Percentiles rank a stretch among this genome's conserved stretches.
Conservation (phyloP, 257 asterid genomes). For the Sherardia arvensis region DNA sequence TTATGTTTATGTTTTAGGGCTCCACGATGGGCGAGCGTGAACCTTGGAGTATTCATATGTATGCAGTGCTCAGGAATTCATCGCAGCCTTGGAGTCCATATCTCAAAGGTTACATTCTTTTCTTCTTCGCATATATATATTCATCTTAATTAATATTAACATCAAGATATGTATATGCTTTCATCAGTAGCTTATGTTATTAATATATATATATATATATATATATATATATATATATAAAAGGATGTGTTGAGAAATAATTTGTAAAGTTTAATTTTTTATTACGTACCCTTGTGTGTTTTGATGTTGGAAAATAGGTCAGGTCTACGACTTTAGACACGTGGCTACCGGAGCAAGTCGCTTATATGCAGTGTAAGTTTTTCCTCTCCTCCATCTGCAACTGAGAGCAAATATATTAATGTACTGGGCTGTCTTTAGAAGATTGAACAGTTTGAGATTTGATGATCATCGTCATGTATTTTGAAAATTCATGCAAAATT, state of each 20-base stretch:
- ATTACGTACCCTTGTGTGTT: conserved; percentile 1
- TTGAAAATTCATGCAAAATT: background rate
- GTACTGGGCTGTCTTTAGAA: background rate
- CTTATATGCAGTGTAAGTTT: conserved; percentile 73
- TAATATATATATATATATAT: too few species aligned
- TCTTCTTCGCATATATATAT: too few species aligned
- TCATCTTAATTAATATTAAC: too few species aligned
- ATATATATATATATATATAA: too few species aligned
- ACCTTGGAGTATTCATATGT: conserved; percentile 87
- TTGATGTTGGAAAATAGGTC: conserved; percentile 37
- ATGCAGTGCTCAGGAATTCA: conserved; percentile 91
- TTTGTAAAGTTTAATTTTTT: background rate
- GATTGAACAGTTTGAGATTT: background rate
- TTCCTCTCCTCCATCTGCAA: background rate
- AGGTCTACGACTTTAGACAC: conserved; percentile 91
- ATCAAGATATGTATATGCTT: too few species aligned
- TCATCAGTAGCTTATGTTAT: background rate
- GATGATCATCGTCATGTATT: background rate
- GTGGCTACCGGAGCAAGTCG: conserved; percentile 92
- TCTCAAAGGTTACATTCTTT: conserved; percentile 57
- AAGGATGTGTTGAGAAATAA: background rate
- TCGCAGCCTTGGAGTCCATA: conserved; percentile 89
- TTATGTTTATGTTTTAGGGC: conserved; percentile 43
- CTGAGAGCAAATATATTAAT: background rate
- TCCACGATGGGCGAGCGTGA: conserved; percentile 92